phyloP scores from a whole-genome alignment of 768 basidiomycete genomes.

The Russula olivacea region DNA sequence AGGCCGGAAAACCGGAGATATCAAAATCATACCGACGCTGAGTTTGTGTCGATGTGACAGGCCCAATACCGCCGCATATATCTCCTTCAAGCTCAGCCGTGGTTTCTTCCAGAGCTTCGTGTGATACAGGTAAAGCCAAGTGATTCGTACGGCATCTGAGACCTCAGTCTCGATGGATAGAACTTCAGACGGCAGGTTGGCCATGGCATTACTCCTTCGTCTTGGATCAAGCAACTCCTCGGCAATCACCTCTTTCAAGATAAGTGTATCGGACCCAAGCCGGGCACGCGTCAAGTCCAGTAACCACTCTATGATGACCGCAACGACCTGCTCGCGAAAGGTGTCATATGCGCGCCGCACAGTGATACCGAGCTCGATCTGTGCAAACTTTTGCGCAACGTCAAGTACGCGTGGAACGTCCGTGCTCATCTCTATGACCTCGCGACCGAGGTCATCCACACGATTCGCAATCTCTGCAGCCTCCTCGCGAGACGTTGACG shows the following conservation, averaged over 20 bases:
- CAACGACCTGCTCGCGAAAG: conserved; percentile 79
- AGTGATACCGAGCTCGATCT: conserved; percentile 89
- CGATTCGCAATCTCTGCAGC: conserved; percentile 50
- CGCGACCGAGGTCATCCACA: conserved; percentile 77
- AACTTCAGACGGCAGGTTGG: conserved; percentile 36
- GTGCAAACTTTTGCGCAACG: conserved; percentile 69
- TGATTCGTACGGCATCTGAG: conserved; percentile 53
- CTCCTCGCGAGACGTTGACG: conserved; percentile 47
- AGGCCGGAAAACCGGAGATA: background rate
- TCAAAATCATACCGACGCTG: conserved; percentile 56
- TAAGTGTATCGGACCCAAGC: conserved; percentile 57
- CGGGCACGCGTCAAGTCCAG: conserved; percentile 72
- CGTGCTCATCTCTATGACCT: conserved; percentile 72
- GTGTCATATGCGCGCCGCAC: conserved; percentile 83
- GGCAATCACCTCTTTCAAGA: conserved; percentile 68
- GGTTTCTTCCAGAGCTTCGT: conserved; percentile 82
- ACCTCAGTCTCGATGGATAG: conserved; percentile 35
- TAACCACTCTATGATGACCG: conserved; percentile 82
- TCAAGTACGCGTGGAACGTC: conserved; percentile 55
- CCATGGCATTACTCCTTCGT: conserved; percentile 44
- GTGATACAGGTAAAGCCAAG: conserved; percentile 76
- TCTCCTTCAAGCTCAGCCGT: conserved; percentile 71
- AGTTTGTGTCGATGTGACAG: conserved; percentile 70
- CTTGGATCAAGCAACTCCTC: conserved; percentile 61
- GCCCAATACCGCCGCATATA: conserved; percentile 70